Percentiles rank a stretch among this genome's conserved stretches.
Evolutionary conservation across 225 moss, liverwort and hornwort species (phyloP).

Genomic region (Physcomitrellopsis africana): DNA sequence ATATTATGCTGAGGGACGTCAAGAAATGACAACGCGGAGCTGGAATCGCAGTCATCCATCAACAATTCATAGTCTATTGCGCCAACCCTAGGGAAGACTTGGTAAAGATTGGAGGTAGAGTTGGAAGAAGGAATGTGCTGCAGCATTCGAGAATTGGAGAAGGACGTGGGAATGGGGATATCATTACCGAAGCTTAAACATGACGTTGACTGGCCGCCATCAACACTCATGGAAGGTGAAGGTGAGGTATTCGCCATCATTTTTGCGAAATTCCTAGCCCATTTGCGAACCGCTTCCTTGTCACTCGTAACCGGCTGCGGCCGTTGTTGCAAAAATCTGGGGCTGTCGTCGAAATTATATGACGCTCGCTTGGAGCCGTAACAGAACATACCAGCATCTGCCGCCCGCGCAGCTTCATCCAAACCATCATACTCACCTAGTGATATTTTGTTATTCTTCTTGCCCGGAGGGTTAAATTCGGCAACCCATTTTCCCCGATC

Average conservation of each 20-base stretch:
- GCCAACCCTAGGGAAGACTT: background rate
- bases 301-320: constrained; percentile 34
- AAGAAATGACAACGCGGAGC: constrained; percentile 30
- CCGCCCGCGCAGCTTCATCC: constrained; percentile 43
- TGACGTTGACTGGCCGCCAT: background rate
- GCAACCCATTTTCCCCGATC: constrained; percentile 53
- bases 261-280: constrained; percentile 47
- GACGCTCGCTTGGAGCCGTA: constrained; percentile 39
- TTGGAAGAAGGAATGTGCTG: constrained; percentile 31
- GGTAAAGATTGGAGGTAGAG: constrained; percentile 18
- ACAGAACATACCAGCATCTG: constrained; percentile 50
- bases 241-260: constrained; percentile 24
- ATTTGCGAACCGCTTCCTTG: constrained; percentile 49
- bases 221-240: constrained; percentile 31
- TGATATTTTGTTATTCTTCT: constrained; percentile 52
- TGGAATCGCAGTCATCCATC: constrained; percentile 31
- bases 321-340: constrained; percentile 19
- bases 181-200: constrained; percentile 4
- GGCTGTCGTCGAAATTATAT: constrained; percentile 48
- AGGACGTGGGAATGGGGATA: background rate
- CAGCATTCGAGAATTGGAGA: background rate
- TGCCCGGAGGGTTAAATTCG: constrained; percentile 53
- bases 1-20: constrained; percentile 32
- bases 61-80: constrained; percentile 12
- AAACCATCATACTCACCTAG: constrained; percentile 46